A percentile compares a stretch with the other conserved stretches of the same genome.
These are phyloP conservation scores for Diaporthe caulivora DNA, from an alignment of 2,329 filamentous ascomycete species.

Conservation along the genomic window DNA sequence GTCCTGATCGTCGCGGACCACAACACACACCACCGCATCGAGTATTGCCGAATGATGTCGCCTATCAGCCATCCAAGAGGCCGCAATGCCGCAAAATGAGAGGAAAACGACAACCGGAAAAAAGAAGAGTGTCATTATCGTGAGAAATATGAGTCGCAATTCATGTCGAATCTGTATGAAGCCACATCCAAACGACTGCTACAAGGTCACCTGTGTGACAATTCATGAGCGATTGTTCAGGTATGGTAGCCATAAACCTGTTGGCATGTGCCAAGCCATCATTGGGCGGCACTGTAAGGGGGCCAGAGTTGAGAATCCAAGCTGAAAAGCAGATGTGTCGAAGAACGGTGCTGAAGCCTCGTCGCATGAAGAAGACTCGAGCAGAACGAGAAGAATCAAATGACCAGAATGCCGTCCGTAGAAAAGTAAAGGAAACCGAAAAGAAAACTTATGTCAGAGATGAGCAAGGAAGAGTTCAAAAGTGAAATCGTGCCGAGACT, in stretches of 20 bases:
- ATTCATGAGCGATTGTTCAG: neutral
- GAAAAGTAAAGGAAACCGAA: neutral
- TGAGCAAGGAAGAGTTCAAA: neutral
- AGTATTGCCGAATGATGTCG: neutral
- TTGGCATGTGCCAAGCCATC: neutral
- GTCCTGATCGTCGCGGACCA: neutral
- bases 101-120: neutral
- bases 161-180: neutral
- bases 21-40: neutral
- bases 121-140: neutral
- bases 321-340: neutral
- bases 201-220: neutral
- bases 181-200: neutral
- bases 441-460: neutral
- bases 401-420: neutral
- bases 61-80: neutral
- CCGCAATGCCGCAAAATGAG: neutral
- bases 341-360: neutral
- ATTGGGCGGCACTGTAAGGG: neutral
- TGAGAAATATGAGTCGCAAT: neutral
- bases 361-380: neutral
- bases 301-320: neutral
- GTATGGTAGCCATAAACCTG: neutral
- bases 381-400: neutral
- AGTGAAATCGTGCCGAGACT: neutral